A percentile compares a stretch with the other conserved stretches of the same genome.
These are phyloP conservation scores for Xylaria scruposa DNA, from an alignment of 495 filamentous ascomycete species.

Conservation along the genomic window DNA sequence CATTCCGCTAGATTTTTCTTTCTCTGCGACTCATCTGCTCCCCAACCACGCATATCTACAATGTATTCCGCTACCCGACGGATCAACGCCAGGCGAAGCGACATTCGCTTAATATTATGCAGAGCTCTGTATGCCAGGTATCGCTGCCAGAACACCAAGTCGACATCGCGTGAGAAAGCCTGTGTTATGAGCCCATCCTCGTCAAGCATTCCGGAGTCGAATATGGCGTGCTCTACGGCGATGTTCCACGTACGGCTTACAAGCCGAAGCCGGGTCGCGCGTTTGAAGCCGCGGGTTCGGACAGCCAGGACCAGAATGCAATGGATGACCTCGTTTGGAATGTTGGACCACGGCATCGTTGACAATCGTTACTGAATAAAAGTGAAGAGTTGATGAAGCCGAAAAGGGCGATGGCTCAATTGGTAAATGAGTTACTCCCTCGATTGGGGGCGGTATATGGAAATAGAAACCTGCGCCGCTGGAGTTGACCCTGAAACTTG, in stretches of 20 bases:
- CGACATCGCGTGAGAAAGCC: background rate
- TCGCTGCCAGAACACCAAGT: background rate
- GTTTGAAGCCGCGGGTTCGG: background rate
- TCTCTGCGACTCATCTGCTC: background rate
- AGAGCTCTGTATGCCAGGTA: background rate
- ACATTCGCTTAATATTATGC: background rate
- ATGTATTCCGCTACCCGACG: background rate
- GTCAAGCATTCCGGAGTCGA: constrained; percentile 20
- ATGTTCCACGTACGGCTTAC: constrained; percentile 6
- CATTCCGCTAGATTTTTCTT: background rate
- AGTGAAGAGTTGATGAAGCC: no score
- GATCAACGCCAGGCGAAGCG: background rate
- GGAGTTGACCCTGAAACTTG: no score
- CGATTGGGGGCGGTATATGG: no score
- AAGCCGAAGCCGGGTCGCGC: constrained; percentile 6
- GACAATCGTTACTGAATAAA: no score
- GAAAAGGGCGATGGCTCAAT: no score
- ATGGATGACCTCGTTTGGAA: background rate
- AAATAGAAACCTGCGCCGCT: no score
- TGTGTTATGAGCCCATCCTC: background rate
- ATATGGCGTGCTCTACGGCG: constrained; percentile 9
- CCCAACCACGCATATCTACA: background rate
- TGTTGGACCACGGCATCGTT: background rate
- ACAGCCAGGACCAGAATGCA: background rate
- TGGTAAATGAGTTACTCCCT: no score